Conservation (phyloP, 176 grass and related monocot species). For the Ensete glaucum region DNA sequence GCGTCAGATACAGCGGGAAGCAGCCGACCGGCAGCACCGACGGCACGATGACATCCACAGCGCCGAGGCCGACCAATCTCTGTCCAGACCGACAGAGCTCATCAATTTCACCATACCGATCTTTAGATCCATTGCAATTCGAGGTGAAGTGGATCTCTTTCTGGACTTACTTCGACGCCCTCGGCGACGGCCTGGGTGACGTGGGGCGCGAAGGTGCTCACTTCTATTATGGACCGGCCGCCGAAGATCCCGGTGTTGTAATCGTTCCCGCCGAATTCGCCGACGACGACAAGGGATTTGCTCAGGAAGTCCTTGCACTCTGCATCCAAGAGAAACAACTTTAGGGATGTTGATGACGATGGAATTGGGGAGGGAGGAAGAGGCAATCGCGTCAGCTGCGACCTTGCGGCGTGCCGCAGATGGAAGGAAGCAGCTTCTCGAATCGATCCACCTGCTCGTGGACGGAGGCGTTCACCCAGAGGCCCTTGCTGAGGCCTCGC, state of each 20-base stretch:
- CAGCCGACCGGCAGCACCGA: conserved; percentile 76
- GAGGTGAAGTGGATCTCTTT: not conserved
- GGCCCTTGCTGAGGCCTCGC: conserved; percentile 39
- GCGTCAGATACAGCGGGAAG: conserved; percentile 73
- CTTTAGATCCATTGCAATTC: not conserved
- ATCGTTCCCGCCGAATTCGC: conserved; percentile 93
- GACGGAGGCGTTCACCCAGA: conserved; percentile 60
- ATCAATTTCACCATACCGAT: not conserved
- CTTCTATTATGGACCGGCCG: conserved; percentile 39
- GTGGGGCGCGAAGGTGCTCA: conserved; percentile 61
- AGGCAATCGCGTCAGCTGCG: no score
- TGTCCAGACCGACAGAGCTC: conserved; percentile 7
- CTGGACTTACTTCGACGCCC: conserved; percentile 56
- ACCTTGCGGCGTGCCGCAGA: conserved; percentile 38
- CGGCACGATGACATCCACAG: conserved; percentile 64
- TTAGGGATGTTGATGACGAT: not conserved
- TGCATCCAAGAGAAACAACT: conserved; percentile 18
- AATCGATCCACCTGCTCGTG: conserved; percentile 74
- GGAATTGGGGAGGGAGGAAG: not conserved
- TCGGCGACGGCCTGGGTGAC: conserved; percentile 49
- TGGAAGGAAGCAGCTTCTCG: conserved; percentile 51
- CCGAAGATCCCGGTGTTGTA: conserved; percentile 91
- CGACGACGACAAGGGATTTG: conserved; percentile 76
- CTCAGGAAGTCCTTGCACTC: conserved; percentile 81
- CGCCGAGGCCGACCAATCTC: conserved; percentile 74